These are phyloP conservation scores for Fraxinus excelsior DNA, from an alignment of 257 asterid species.

Conservation along the genomic window DNA sequence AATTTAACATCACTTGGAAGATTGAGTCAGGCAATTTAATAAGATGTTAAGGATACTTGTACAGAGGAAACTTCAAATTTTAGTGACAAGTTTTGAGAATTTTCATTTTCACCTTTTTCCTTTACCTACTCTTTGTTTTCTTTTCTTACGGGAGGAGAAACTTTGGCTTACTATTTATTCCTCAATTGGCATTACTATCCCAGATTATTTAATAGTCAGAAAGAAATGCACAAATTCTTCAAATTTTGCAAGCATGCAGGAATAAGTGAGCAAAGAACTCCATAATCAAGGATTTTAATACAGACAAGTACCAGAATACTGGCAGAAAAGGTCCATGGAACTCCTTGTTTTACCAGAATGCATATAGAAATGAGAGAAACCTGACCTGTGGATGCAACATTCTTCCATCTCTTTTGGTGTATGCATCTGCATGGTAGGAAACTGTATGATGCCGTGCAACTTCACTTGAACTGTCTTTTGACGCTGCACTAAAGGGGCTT, in stretches of 20 bases:
- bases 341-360: constrained; percentile 6
- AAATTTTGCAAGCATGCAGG: background rate
- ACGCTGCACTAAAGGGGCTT: constrained; percentile 64
- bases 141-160: background rate
- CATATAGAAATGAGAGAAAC: constrained; percentile 19
- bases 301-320: background rate
- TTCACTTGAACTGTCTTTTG: constrained; percentile 54
- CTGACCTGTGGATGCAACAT: constrained; percentile 56
- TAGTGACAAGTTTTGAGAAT: background rate
- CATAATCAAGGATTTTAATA: background rate
- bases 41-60: background rate
- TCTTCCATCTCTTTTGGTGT: constrained; percentile 31
- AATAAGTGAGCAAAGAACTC: background rate
- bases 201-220: background rate
- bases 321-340: background rate
- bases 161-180: background rate
- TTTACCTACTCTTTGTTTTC: background rate
- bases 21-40: background rate
- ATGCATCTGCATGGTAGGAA: constrained; percentile 21
- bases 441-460: constrained; percentile 30
- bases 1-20: background rate
- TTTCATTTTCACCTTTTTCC: background rate
- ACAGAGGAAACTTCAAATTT: background rate
- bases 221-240: constrained; percentile 1
- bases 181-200: background rate